phyloP scores from a whole-genome alignment of 1,284 basidiomycete species.

The Heterobasidion annosum region DNA sequence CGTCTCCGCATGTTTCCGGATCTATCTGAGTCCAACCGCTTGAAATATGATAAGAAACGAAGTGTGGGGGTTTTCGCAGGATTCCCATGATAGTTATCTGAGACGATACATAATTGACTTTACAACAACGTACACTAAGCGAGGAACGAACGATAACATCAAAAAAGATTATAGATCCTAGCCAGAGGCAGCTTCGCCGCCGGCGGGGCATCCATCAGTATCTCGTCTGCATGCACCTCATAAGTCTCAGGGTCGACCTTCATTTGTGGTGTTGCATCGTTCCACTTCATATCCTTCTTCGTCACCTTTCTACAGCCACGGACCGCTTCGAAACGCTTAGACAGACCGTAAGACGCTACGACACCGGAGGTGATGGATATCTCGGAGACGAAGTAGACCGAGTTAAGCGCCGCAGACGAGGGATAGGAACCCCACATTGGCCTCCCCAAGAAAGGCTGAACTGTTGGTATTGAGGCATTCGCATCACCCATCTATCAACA shows the following conservation, averaged over 20 bases:
- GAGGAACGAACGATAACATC: slow-evolving; percentile 12
- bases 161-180: slow-evolving; percentile 70
- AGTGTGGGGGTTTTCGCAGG: too few species aligned
- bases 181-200: slow-evolving; percentile 67
- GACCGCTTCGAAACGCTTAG: slow-evolving; percentile 74
- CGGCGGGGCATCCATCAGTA: slow-evolving; percentile 67
- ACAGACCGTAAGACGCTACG: slow-evolving; percentile 63
- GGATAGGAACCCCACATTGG: slow-evolving; percentile 88
- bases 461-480: slow-evolving; percentile 89
- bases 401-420: slow-evolving; percentile 70
- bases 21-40: too few species aligned
- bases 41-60: too few species aligned
- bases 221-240: slow-evolving; percentile 78
- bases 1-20: too few species aligned
- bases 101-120: neutral
- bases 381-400: slow-evolving; percentile 80
- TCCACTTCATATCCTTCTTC: slow-evolving; percentile 95
- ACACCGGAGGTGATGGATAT: slow-evolving; percentile 59
- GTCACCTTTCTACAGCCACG: slow-evolving; percentile 65
- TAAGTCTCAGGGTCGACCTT: slow-evolving; percentile 91
- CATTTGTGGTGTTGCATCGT: slow-evolving; percentile 76
- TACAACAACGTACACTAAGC: neutral
- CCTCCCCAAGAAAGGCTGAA: slow-evolving; percentile 79
- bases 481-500: slow-evolving; percentile 80
- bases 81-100: neutral